Conservation (phyloP, 148 eudicot species). For the Chenopodium formosanum region DNA sequence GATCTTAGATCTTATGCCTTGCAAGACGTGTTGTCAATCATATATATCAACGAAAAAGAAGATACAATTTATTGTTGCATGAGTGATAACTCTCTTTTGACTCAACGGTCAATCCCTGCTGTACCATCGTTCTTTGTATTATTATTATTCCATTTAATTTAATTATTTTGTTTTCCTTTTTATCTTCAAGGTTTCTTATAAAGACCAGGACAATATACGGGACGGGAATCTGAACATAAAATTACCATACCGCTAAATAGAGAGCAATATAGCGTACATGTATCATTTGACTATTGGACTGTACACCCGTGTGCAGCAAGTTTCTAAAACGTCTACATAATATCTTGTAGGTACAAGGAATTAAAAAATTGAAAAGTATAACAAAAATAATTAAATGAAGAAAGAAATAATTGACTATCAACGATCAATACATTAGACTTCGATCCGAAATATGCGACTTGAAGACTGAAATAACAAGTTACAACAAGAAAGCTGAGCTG, state of each 20-base stretch:
- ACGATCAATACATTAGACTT: neutral
- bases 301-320: neutral
- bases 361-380: neutral
- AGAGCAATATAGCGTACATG: too few relatives aligned
- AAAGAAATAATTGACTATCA: neutral
- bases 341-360: neutral
- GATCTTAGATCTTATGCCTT: neutral
- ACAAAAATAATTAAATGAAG: neutral
- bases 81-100: neutral
- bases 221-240: too few relatives aligned
- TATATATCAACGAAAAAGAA: too few relatives aligned
- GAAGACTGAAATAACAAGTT: conserved; percentile 9
- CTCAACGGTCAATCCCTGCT: neutral
- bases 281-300: neutral
- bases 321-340: too few relatives aligned
- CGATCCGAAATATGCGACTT: neutral
- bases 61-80: neutral
- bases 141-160: too few relatives aligned
- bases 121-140: neutral
- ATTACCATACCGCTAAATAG: neutral
- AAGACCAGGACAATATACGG: neutral
- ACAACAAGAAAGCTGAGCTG: conserved; percentile 2
- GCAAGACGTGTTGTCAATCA: neutral
- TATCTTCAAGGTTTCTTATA: neutral
- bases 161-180: too few relatives aligned